Percentiles rank a stretch among this genome's conserved stretches.
phyloP scores from a whole-genome alignment of 2,329 filamentous ascomycete species.

The Tolypocladium capitatum region DNA sequence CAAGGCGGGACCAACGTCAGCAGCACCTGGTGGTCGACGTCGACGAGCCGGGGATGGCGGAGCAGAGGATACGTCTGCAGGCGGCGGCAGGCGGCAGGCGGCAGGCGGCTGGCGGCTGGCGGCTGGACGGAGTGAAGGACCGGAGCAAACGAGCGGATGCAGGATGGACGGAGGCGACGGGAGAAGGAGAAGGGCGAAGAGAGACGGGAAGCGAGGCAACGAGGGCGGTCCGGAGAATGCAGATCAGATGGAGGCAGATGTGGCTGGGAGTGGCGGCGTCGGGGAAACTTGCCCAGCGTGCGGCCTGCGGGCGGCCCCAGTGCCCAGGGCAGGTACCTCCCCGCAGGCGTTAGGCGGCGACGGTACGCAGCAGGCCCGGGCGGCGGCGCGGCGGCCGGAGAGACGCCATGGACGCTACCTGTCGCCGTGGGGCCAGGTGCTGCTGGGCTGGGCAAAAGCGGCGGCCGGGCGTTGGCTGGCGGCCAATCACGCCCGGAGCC shows the following conservation, averaged over 20 bases:
- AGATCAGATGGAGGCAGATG: neutral
- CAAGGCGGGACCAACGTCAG: neutral
- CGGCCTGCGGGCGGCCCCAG: too few relatives aligned
- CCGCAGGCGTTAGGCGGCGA: too few relatives aligned
- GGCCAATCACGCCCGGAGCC: too few relatives aligned
- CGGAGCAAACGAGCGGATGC: neutral
- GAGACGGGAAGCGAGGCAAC: neutral
- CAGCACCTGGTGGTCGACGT: neutral
- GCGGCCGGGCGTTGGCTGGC: too few relatives aligned
- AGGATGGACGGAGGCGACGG: neutral
- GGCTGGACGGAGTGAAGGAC: neutral
- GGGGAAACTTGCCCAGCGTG: neutral
- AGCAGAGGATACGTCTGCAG: too few relatives aligned
- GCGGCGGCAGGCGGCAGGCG: neutral
- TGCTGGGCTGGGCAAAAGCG: too few relatives aligned
- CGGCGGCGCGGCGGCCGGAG: too few relatives aligned
- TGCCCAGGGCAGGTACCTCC: too few relatives aligned
- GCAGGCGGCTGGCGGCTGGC: neutral
- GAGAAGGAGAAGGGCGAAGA: neutral
- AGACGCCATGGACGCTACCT: too few relatives aligned
- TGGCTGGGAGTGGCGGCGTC: neutral
- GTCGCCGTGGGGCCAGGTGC: too few relatives aligned
- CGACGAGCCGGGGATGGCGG: neutral
- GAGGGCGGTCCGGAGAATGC: neutral
- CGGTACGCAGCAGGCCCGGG: too few relatives aligned